Evolutionary conservation across 2,329 filamentous ascomycete genomes (phyloP), one percentile per base, ranked within the genome.

Genomic region (Claviceps spartinae): DNA sequence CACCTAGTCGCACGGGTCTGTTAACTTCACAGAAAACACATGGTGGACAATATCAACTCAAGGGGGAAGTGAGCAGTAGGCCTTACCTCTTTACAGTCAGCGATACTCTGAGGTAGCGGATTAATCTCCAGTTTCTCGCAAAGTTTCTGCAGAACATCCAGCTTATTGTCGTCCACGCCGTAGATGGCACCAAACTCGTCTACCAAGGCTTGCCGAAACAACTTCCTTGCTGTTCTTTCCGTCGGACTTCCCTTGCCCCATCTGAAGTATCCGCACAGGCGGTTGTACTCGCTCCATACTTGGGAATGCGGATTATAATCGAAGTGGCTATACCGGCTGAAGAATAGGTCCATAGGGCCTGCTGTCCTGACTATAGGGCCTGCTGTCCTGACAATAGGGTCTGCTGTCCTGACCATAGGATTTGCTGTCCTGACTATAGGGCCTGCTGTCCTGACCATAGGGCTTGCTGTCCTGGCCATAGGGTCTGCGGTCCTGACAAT

Each of bases 41-140:
- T 1, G 26, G 26, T 30, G 26, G 26, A 30, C 26, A 30, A 30
- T 8, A 30, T 30, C 26, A 30, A 30, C 8, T 30, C 26, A 30
- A 30, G 26, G 26, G 26, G 8, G 3, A 4, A 30, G 26, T 4
- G 8, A 0, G 8, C 26, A 9, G 8, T 30, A 38, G 6, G 13
- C 2, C 37, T 30, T 49, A 52, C 51, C 34, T 52, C 46, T 24
- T 47, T 49, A 20, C 51, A 52, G 2, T 47, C 14, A 16, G 47
- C 36, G 5, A 52, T 36, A 1, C 41, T 49, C 16, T 14, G 18
- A 4, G 47, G 51, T 3, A 52, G 2, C 1, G 51, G 51, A 14
- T 4, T 14, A 18, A 52, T 30, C 0, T 48, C 34, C 51, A 52
- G 11, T 24, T 49, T 52, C 16, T n/a, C 34, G 20, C 51, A 52